These are phyloP conservation scores for Penicillium egyptiacum DNA, from an alignment of 495 filamentous ascomycete species.

Conservation along the genomic window DNA sequence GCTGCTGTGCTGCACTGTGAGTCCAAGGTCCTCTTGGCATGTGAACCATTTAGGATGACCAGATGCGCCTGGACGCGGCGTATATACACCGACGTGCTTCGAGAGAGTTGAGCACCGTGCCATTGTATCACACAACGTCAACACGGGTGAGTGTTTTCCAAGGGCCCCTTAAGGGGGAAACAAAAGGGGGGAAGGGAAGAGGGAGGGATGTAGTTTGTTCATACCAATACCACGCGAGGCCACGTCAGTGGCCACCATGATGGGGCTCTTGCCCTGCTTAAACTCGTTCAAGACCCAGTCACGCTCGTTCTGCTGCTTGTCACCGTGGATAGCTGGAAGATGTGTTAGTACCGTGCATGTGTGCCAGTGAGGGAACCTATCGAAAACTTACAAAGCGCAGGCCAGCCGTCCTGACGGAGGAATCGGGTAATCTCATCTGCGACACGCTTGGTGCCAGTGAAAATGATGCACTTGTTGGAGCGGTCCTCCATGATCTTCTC, in stretches of 20 bases:
- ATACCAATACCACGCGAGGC: constrained; percentile 99
- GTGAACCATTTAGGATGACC: constrained; percentile 72
- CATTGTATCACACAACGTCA: constrained; percentile 65
- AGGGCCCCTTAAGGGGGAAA: constrained; percentile 34
- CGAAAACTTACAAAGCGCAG: constrained; percentile 79
- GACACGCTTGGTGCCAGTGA: constrained; percentile 97
- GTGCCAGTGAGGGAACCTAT: background rate
- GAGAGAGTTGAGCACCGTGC: constrained; percentile 89
- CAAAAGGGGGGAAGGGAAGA: constrained; percentile 33
- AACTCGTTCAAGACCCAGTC: constrained; percentile 99
- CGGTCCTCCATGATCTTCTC: constrained; percentile 98
- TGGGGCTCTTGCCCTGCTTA: constrained; percentile 88
- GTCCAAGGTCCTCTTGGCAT: constrained; percentile 80
- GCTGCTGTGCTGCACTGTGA: constrained; percentile 73
- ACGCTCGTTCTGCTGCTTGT: constrained; percentile 99
- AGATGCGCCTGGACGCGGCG: constrained; percentile 77
- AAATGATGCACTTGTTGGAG: constrained; percentile 89
- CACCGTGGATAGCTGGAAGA: constrained; percentile 84
- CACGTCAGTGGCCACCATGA: constrained; percentile 95
- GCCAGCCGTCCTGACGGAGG: constrained; percentile 98
- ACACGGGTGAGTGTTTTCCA: constrained; percentile 44
- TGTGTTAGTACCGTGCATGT: constrained; percentile 45
- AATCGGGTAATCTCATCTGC: constrained; percentile 98
- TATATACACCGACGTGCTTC: constrained; percentile 66
- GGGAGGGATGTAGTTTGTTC: constrained; percentile 64